Evolutionary conservation across 768 basidiomycete genomes (phyloP).

Genomic region (Ramaria rubella): DNA sequence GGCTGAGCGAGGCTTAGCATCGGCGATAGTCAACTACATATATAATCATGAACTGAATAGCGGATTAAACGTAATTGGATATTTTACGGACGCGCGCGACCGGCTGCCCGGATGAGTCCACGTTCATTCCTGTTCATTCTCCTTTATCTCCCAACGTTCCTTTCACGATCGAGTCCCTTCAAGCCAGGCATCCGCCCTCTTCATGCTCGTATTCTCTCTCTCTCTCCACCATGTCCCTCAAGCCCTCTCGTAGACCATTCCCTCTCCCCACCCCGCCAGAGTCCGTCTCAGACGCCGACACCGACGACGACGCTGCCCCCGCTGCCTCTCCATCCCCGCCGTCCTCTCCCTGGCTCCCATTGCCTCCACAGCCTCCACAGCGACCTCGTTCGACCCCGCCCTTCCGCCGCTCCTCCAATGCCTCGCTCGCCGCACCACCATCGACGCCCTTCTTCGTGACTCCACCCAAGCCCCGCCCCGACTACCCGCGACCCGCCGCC

Average conservation of each 20-base stretch:
- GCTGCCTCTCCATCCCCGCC: background rate
- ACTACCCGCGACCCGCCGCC: background rate
- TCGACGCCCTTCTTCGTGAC: background rate
- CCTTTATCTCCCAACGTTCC: too few species aligned
- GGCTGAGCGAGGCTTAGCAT: too few species aligned
- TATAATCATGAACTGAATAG: too few species aligned
- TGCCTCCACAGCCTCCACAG: too few species aligned
- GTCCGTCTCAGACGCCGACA: background rate
- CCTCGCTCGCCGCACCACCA: background rate
- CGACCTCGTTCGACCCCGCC: background rate
- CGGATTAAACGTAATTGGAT: too few species aligned
- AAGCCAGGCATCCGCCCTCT: background rate
- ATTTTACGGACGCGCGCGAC: too few species aligned
- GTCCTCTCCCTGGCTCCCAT: background rate
- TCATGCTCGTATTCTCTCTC: background rate
- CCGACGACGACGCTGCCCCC: background rate
- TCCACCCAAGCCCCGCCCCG: background rate
- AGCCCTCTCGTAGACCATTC: background rate
- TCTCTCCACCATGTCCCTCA: background rate
- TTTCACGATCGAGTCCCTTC: too few species aligned
- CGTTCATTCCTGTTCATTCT: too few species aligned
- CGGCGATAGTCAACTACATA: too few species aligned
- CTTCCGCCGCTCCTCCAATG: background rate
- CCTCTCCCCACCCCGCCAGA: background rate
- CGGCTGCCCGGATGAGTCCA: too few species aligned